Conservation (phyloP, 768 basidiomycete species). For the Rossbeevera mucosa region DNA sequence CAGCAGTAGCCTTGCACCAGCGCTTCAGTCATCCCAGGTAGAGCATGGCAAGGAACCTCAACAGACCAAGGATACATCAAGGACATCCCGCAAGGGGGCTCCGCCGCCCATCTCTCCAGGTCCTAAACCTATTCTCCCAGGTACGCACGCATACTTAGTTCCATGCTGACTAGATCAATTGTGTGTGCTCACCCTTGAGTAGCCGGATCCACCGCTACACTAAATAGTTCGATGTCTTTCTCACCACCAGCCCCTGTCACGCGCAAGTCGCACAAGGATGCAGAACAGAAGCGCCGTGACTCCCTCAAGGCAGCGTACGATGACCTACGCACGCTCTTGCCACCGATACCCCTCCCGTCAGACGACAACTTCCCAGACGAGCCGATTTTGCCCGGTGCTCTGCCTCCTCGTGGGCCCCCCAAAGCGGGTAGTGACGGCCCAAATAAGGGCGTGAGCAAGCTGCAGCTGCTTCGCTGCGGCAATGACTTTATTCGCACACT, state of each 20-base stretch:
- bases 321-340: slow-evolving; percentile 75
- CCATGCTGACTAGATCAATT: background rate
- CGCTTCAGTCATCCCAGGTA: slow-evolving; percentile 12
- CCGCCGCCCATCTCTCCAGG: slow-evolving; percentile 44
- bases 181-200: slow-evolving; percentile 4
- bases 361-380: slow-evolving; percentile 69
- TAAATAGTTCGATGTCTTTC: slow-evolving; percentile 22
- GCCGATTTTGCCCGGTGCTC: slow-evolving; percentile 77
- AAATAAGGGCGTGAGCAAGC: slow-evolving; percentile 90
- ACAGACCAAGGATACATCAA: slow-evolving; percentile 28
- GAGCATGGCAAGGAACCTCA: slow-evolving; percentile 29
- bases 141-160: slow-evolving; percentile 32
- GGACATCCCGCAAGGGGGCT: slow-evolving; percentile 27
- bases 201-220: slow-evolving; percentile 33
- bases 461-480: slow-evolving; percentile 85
- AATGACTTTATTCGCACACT: slow-evolving; percentile 83
- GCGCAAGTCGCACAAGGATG: slow-evolving; percentile 89
- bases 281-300: slow-evolving; percentile 96
- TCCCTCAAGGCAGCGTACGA: slow-evolving; percentile 93
- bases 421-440: slow-evolving; percentile 85
- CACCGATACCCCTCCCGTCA: slow-evolving; percentile 80
- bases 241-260: slow-evolving; percentile 43
- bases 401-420: slow-evolving; percentile 87
- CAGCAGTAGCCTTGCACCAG: slow-evolving; percentile 40
- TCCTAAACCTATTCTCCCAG: slow-evolving; percentile 71